Evolutionary conservation across 768 basidiomycete species (phyloP), one percentile per base, ranked within the genome.

Genomic region (Psilocybe cyanescens): DNA sequence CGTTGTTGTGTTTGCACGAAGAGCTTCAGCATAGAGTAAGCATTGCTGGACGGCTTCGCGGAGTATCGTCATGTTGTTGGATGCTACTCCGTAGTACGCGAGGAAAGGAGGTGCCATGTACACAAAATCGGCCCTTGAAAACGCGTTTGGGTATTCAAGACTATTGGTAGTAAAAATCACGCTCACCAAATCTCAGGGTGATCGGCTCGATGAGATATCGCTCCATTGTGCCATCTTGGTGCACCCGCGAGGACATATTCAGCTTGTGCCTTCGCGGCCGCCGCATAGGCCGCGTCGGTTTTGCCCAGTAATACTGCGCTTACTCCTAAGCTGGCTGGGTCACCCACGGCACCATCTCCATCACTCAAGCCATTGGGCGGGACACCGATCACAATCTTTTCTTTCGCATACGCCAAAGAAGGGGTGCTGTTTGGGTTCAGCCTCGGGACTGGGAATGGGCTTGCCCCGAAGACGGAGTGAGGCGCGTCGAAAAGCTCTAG

Each of bases 41-140:
- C 76, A 79, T 58, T 83, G 81, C 5, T 72, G 63, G 11, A 80
- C 79, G 3, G 73, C 72, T 48, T 72, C 71, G 3, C 70, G 70
- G 0, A 84, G 71, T 7, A 81, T 65, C 0, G 70, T 67, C 8
- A 63, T 68, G 64, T 84, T 75, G 30, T 71, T 61, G 0, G 66
- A 71, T 59, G 76, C 78, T 0, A 76, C 80, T 4, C 73, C 81
- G 61, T 79, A 79, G 67, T 80, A 84, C 1, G 81, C 82, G 14
- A 84, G 70, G 70, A 82, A 82, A 0, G 82, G 81, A 8, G 82
- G 82, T 2, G 75, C 80, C 82, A 83, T 84, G 69, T 81, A 84
- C n/a, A 83, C 68, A 61, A 79, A 84, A 68, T 84, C 81, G 17
- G 80, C 77, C 80, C 81, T 81, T 58, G 24, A 24, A 24, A 39